Evolutionary conservation across 2,329 filamentous ascomycete genomes (phyloP), one percentile per base, ranked within the genome.

Genomic region (Chaetothyriales sp.): DNA sequence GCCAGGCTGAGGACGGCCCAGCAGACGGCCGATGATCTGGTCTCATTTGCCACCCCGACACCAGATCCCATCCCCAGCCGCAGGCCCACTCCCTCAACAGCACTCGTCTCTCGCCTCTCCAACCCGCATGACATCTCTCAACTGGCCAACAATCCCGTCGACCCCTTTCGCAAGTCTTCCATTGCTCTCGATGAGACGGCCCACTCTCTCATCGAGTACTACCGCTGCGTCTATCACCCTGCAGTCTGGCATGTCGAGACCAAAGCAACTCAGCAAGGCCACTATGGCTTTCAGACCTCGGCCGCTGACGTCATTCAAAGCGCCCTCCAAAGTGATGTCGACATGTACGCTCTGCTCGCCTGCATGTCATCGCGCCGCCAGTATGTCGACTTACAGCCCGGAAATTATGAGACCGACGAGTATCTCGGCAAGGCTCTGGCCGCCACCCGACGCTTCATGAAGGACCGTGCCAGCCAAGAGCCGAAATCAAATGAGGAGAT

Each of bases 261-360:
- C n/a, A 52, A 52, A 52, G 51, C 55, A 6, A 55, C 53, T 19
- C 51, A 45, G 2, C 45, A 53, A 29, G 55, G 54, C 8, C 51
- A 50, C 4, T 59, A 59, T 48, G 56, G 55, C 10, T 49, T 57
- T 48, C 52, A 57, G 46, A 51, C 51, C 28, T 51, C 57, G 18
- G 51, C 55, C 1, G 22, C 48, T 20, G 51, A 51, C 18, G 51
- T 50, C 18, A 43, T 50, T 45, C 33, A 40, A 40, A 44, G 33
- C 28, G 48, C 48, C 13, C 33, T 44, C 55, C 53, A 56, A 40
- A 57, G 52, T 22, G 57, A 59, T 43, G 55, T 59, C 6, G 57
- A 59, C 44, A 59, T 59, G 57, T 57, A 57, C 44, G 57, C 57
- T 5, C 56, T 59, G 48, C 47, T 59, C 20, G 57, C 57, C 22